Evolutionary conservation across 2,329 filamentous ascomycete species (phyloP), one percentile per base, ranked within the genome.

Genomic region (Bipolaris gigantea): DNA sequence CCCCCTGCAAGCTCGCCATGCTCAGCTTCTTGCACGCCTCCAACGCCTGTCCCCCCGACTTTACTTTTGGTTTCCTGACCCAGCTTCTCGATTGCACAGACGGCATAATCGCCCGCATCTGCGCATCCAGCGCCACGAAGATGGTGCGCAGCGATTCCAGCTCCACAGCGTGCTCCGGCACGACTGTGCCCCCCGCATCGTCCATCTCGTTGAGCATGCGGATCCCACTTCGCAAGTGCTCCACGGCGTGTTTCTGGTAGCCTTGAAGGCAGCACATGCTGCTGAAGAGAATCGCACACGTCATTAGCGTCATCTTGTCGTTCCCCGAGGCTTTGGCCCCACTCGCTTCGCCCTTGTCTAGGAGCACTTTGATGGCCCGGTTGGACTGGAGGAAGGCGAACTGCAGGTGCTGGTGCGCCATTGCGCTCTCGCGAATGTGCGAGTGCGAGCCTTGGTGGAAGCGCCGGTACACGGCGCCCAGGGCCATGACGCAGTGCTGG

Each of bases 371-470:
- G 33, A 72, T 70, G 2, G 67, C 64, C 25, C 60, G 67, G 23
- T 71, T 73, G 0, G 67, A 69, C 44, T 73, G 69, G 5, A 58
- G 49, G 38, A 73, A 46, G n/a, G 69, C 69, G 32, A 73, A 73
- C 6, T 61, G 61, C 13, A 72, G 39, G 10, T 69, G 57, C 32
- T 57, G 58, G 21, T 70, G 63, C 5, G 64, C 58, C 19, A 59
- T 47, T 48, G 67, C 62, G 27, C 63, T 59, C 13, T 64, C 60
- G 0, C 66, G 59, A 1, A 69, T 60, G 15, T 55, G 53, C 21
- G 70, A 61, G 19, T 55, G 42, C 0, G 43, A 35, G 1, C 67
- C 62, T 21, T 62, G 56, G 23, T 63, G 65, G 49, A 70, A 67
- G n/a, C 67, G 65, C 18, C 65, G 66, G 48, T 73, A 67, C 63